Conservation (phyloP, 2,329 filamentous ascomycete species). For the Fusarium mundagurra region DNA sequence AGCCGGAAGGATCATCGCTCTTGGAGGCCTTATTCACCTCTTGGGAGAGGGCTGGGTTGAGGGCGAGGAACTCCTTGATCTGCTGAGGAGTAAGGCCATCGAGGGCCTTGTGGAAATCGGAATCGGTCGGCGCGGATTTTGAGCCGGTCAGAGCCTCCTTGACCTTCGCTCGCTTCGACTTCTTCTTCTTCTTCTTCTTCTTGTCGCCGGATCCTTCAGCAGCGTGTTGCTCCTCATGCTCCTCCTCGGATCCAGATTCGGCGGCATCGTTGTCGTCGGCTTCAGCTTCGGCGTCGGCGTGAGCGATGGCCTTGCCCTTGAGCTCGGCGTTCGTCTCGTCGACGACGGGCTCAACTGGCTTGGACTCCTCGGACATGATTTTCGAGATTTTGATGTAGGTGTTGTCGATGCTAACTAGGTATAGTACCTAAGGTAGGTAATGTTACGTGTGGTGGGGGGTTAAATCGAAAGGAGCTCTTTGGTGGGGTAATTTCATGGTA, state of each 20-base stretch:
- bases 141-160: conserved; percentile 56
- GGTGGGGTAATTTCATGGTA: conserved; percentile 37
- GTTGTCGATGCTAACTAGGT: conserved; percentile 24
- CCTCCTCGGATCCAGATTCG: conserved; percentile 57
- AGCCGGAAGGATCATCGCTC: conserved; percentile 49
- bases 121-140: conserved; percentile 45
- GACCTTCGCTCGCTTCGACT: conserved; percentile 71
- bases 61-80: conserved; percentile 72
- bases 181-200: conserved; percentile 71
- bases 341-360: conserved; percentile 64
- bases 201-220: conserved; percentile 48
- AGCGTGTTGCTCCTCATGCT: conserved; percentile 50
- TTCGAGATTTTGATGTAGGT: conserved; percentile 28
- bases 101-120: conserved; percentile 61
- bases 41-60: conserved; percentile 77
- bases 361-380: conserved; percentile 68
- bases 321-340: conserved; percentile 60
- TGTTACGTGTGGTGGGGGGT: conserved; percentile 21
- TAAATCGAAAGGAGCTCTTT: conserved; percentile 33
- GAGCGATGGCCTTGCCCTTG: conserved; percentile 56
- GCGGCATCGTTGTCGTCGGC: conserved; percentile 57
- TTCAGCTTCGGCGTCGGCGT: conserved; percentile 54
- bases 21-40: conserved; percentile 57
- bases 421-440: background rate
- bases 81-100: conserved; percentile 65